Evolutionary conservation across 495 filamentous ascomycete genomes (phyloP).

Genomic region (Lepidopterella palustris): DNA sequence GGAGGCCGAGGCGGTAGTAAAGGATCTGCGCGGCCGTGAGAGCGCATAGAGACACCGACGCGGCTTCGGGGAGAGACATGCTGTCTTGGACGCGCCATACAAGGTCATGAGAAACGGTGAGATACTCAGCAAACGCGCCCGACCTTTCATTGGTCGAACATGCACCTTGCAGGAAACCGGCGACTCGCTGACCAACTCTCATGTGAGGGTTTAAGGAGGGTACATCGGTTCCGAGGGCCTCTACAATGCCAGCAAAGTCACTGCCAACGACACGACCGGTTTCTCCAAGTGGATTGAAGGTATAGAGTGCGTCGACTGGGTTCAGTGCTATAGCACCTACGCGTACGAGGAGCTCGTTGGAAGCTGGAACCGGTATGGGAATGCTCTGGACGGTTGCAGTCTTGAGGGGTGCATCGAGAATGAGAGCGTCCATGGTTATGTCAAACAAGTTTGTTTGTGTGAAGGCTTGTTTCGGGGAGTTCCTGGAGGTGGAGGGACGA

Average conservation of each 20-base stretch:
- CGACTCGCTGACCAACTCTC: constrained; percentile 22
- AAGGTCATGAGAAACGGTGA: constrained; percentile 31
- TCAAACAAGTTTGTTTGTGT: background rate
- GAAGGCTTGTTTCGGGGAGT: background rate
- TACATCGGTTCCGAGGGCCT: constrained; percentile 11
- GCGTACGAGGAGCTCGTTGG: constrained; percentile 22
- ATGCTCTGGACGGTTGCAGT: constrained; percentile 31
- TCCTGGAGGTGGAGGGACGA: background rate
- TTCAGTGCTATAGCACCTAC: constrained; percentile 29
- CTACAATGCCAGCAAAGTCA: constrained; percentile 44
- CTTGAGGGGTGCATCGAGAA: constrained; percentile 29
- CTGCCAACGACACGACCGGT: constrained; percentile 37
- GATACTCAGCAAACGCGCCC: constrained; percentile 43
- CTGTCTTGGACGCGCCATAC: constrained; percentile 35
- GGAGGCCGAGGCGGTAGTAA: constrained; percentile 34
- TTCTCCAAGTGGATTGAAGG: constrained; percentile 30
- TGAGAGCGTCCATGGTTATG: constrained; percentile 26
- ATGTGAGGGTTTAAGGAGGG: constrained; percentile 7
- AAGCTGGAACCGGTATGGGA: constrained; percentile 18
- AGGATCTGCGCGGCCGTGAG: constrained; percentile 35
- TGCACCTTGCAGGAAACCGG: constrained; percentile 37
- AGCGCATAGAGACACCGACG: constrained; percentile 32
- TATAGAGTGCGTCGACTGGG: constrained; percentile 38
- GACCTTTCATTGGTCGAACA: constrained; percentile 33
- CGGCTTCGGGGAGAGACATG: constrained; percentile 32